Percentiles rank a stretch among this genome's conserved stretches.
Evolutionary conservation across 2,329 filamentous ascomycete species (phyloP).

Genomic region (Neonectria ditissima): DNA sequence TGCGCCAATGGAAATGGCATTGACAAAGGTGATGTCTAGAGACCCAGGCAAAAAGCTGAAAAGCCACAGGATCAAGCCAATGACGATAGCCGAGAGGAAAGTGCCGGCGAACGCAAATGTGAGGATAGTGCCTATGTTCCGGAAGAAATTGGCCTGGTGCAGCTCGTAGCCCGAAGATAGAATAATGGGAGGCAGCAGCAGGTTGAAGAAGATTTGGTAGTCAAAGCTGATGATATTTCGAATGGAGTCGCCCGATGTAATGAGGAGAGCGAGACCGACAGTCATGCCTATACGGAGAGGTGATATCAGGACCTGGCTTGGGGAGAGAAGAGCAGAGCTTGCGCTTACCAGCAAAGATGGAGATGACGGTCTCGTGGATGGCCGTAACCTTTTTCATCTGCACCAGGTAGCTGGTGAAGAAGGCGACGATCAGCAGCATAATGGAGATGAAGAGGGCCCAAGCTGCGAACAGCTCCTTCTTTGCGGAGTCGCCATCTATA

Average conservation of each 20-base stretch:
- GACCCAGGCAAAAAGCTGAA: slow-evolving; percentile 90
- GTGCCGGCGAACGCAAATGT: slow-evolving; percentile 98
- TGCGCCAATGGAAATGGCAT: slow-evolving; percentile 95
- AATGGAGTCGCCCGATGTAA: slow-evolving; percentile 85
- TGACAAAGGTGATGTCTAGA: slow-evolving; percentile 88
- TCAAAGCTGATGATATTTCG: slow-evolving; percentile 95
- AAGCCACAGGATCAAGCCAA: slow-evolving; percentile 87
- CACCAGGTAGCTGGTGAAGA: slow-evolving; percentile 96
- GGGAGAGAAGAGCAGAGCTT: slow-evolving; percentile 26
- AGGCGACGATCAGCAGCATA: slow-evolving; percentile 89
- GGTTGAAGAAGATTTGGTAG: slow-evolving; percentile 99
- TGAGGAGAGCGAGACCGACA: slow-evolving; percentile 87
- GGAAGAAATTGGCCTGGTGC: slow-evolving; percentile 99
- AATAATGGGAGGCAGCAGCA: slow-evolving; percentile 98
- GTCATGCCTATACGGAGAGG: slow-evolving; percentile 78
- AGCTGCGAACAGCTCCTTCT: slow-evolving; percentile 95
- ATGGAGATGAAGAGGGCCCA: slow-evolving; percentile 99
- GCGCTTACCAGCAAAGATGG: slow-evolving; percentile 87
- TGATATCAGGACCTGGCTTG: slow-evolving; percentile 32
- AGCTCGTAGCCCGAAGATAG: slow-evolving; percentile 96
- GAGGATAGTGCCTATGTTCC: slow-evolving; percentile 95
- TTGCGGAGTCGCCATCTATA: slow-evolving; percentile 79
- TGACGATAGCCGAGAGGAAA: slow-evolving; percentile 95
- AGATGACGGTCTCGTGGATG: slow-evolving; percentile 97
- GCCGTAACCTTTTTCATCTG: slow-evolving; percentile 98